phyloP scores from a whole-genome alignment of 768 basidiomycete genomes.

The Phanerodontia chrysosporium region DNA sequence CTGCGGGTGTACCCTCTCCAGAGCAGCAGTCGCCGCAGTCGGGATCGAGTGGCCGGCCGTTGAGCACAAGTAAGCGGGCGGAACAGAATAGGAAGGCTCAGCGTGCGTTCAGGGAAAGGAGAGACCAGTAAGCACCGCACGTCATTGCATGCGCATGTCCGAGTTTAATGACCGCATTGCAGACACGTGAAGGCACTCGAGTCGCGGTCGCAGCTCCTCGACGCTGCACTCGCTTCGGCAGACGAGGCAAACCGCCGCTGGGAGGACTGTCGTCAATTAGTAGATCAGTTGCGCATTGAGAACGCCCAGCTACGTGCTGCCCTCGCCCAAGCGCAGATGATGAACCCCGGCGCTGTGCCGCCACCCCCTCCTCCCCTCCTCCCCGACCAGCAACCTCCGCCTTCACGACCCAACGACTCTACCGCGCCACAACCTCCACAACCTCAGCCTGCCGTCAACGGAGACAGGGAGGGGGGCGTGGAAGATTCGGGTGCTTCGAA shows the following conservation, averaged over 20 bases:
- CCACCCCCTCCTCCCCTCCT: not conserved
- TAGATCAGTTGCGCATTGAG: conserved; percentile 84
- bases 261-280: conserved; percentile 86
- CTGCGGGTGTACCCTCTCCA: conserved; percentile 22
- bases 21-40: conserved; percentile 14
- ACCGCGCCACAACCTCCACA: not conserved
- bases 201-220: conserved; percentile 78
- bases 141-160: not conserved
- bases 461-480: not conserved
- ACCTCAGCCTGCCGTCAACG: not conserved
- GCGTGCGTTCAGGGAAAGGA: conserved; percentile 83
- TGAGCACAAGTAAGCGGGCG: conserved; percentile 82
- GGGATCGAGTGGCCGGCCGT: conserved; percentile 38
- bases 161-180: not conserved
- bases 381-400: not conserved
- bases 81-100: conserved; percentile 96
- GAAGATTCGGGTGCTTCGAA: not conserved
- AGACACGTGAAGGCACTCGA: conserved; percentile 89
- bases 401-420: not conserved
- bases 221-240: conserved; percentile 80
- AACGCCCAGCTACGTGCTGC: conserved; percentile 75
- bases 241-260: conserved; percentile 87
- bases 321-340: conserved; percentile 30
- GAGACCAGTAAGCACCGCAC: conserved; percentile 71
- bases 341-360: not conserved